These are phyloP conservation scores for Lodderomyces oxycetoniae DNA, from an alignment of 1,139 yeast genomes.

Conservation along the genomic window DNA sequence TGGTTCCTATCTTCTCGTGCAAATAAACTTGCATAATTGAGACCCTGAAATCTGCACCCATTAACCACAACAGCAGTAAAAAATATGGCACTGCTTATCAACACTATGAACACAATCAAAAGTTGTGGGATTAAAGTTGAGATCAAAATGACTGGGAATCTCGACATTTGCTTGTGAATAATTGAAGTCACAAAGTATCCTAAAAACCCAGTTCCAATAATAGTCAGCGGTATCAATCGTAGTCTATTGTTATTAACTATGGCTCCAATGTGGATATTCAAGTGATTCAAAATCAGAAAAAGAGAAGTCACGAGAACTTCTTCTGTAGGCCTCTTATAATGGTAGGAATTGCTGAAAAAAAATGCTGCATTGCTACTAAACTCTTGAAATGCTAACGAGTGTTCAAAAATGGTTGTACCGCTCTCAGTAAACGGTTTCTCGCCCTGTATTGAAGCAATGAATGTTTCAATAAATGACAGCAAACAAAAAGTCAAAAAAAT, in stretches of 20 bases:
- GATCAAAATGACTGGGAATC: slow-evolving; percentile 52
- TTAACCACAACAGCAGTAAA: slow-evolving; percentile 56
- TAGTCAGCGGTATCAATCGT: slow-evolving; percentile 57
- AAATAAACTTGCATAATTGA: slow-evolving; percentile 47
- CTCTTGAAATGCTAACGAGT: slow-evolving; percentile 70
- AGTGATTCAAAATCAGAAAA: slow-evolving; percentile 51
- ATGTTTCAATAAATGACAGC: slow-evolving; percentile 67
- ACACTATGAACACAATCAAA: slow-evolving; percentile 45
- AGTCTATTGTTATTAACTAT: slow-evolving; percentile 47
- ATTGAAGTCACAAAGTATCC: slow-evolving; percentile 38
- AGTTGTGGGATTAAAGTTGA: slow-evolving; percentile 62
- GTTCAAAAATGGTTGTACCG: slow-evolving; percentile 70
- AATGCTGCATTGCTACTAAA: slow-evolving; percentile 43
- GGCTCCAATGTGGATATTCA: slow-evolving; percentile 56
- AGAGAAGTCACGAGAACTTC: slow-evolving; percentile 50
- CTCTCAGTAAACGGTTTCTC: slow-evolving; percentile 58
- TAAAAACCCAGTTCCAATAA: slow-evolving; percentile 50
- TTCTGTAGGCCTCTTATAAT: slow-evolving; percentile 41
- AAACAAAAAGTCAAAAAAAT: slow-evolving; percentile 57
- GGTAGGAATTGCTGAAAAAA: slow-evolving; percentile 22
- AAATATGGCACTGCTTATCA: slow-evolving; percentile 48
- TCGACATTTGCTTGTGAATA: slow-evolving; percentile 32
- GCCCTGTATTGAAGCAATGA: slow-evolving; percentile 58
- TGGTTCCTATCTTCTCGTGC: slow-evolving; percentile 28
- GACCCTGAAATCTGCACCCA: slow-evolving; percentile 42